These are phyloP conservation scores for Kwoniella shivajii DNA, from an alignment of 1,284 basidiomycete species.

Conservation along the genomic window DNA sequence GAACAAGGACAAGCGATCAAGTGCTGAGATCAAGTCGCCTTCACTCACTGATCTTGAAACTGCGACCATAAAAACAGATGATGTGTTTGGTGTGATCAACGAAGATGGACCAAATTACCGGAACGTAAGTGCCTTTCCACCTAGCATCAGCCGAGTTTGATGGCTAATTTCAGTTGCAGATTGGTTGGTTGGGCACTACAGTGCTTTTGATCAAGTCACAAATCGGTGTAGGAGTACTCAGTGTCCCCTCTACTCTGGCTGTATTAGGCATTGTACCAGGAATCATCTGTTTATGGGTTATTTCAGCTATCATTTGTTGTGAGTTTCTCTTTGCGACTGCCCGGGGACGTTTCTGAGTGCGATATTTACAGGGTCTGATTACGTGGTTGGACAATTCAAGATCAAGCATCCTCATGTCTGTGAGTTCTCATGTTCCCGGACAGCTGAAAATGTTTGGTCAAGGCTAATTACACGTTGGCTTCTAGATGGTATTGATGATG, in stretches of 20 bases:
- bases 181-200: conserved; percentile 25
- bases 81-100: conserved; percentile 37
- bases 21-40: not conserved
- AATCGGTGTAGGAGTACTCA: conserved; percentile 43
- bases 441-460: too few species aligned
- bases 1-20: not conserved
- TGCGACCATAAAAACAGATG: conserved; percentile 13
- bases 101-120: conserved; percentile 38
- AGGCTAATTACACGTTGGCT: conserved; percentile 5
- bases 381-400: conserved; percentile 28
- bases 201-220: conserved; percentile 38
- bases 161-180: not conserved
- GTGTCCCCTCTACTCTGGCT: conserved; percentile 26
- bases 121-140: conserved; percentile 20
- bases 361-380: conserved; percentile 8
- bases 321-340: too few species aligned
- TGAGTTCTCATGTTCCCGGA: too few species aligned
- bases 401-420: conserved; percentile 16
- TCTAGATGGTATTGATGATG: conserved; percentile 33
- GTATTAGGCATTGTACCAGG: conserved; percentile 39
- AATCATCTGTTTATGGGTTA: conserved; percentile 32
- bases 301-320: conserved; percentile 36
- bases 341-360: not conserved
- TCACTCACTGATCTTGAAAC: not conserved
- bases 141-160: not conserved